Base-by-base conservation (phyloP, 169 alveolate species). In the Eimeria praecox region DNA sequence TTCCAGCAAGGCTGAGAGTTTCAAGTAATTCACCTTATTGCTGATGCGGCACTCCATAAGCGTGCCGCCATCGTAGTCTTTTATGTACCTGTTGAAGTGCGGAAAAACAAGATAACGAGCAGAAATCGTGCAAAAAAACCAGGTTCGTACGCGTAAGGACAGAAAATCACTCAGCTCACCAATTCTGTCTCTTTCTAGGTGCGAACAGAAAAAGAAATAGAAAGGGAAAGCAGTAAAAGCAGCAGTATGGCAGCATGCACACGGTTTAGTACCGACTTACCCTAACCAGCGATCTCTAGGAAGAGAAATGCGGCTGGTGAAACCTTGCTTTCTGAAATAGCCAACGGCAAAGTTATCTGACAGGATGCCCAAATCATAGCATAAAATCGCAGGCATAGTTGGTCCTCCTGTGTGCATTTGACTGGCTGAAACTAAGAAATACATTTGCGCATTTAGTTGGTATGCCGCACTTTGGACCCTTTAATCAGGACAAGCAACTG, bases 31-130 rank as follows among this genome's bases (percentile, higher is more conserved):
- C 75, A 99, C 98, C 66, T 98, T 98, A 38, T 98, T 99, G 80
- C 99, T 98, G 6, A 99, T 98, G 85, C 98, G 98, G 97, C 99
- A 99, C 80, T 99, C 99, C 99, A 99, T 99, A 78, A 99, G 96
- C n/a, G 99, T 99, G n/a, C 99, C 99, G 27, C 99, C 99, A 95
- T 99, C 99, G 97, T 99, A 99, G 96, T 99, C 99, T 96, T 99
- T 99, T 71, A 99, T 99, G 97, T 98, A 99, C 42, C 82, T 69
- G 46, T 30, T 8, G 18, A 66, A 30, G 42, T 10, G 27, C 24
- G 49, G 22, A 8, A 69, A 69, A 44, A 38, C 33, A 69, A 69
- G 40, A 9, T 12, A 69, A 69, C 4, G 40, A 69, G 22, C 44
- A 38, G 82, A 24, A 27, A 66, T 8, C 56, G 56, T 49, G 5